Evolutionary conservation across 2,329 filamentous ascomycete genomes (phyloP).

Genomic region (Aspergillus caelatus): DNA sequence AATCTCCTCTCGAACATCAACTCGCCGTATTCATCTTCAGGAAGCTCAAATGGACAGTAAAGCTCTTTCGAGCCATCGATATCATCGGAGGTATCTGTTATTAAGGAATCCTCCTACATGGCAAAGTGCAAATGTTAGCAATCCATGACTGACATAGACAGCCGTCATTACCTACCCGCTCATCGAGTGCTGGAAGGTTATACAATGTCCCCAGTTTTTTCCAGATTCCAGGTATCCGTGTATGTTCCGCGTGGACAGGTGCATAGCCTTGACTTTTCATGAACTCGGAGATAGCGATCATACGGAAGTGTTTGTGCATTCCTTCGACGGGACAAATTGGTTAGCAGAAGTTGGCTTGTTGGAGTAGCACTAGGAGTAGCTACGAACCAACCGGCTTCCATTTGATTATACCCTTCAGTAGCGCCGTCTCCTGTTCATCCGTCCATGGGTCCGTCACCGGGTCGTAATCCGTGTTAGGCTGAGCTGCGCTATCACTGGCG

Average conservation of each 20-base stretch:
- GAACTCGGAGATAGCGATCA: slow-evolving; percentile 81
- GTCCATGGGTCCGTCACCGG: slow-evolving; percentile 78
- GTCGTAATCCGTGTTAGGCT: slow-evolving; percentile 48
- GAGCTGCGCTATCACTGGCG: slow-evolving; percentile 31
- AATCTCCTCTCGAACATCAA: slow-evolving; percentile 53
- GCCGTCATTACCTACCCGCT: slow-evolving; percentile 66
- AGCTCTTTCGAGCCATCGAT: slow-evolving; percentile 51
- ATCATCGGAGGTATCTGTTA: slow-evolving; percentile 61
- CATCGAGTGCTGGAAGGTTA: slow-evolving; percentile 82
- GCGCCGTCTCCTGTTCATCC: slow-evolving; percentile 88
- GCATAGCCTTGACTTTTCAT: slow-evolving; percentile 78
- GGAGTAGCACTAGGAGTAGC: background rate
- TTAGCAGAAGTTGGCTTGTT: slow-evolving; percentile 4
- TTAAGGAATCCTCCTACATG: slow-evolving; percentile 55
- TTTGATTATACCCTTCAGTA: slow-evolving; percentile 89
- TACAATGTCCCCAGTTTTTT: slow-evolving; percentile 81
- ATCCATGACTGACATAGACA: background rate
- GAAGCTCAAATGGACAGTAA: slow-evolving; percentile 69
- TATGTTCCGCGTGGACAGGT: slow-evolving; percentile 69
- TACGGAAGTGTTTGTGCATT: slow-evolving; percentile 92
- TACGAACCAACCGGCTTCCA: slow-evolving; percentile 90
- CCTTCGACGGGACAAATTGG: slow-evolving; percentile 46
- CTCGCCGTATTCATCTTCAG: slow-evolving; percentile 51
- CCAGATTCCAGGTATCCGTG: slow-evolving; percentile 90
- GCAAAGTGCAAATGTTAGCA: slow-evolving; percentile 22